Conservation (phyloP, 2,329 filamentous ascomycete species). For the Trichoderma atroviride region DNA sequence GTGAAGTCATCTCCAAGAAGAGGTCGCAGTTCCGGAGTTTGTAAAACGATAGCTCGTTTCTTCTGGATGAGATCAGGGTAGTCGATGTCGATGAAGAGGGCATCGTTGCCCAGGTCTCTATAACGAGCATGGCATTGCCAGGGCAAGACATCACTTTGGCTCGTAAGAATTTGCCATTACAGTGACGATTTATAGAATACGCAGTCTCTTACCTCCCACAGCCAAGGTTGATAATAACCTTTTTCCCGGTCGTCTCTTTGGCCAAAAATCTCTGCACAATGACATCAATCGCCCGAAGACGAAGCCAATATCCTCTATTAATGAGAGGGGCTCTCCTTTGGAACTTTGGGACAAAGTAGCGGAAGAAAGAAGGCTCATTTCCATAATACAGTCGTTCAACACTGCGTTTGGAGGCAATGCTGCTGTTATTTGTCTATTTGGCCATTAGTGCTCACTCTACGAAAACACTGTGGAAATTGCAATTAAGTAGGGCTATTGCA, state of each 20-base stretch:
- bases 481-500: neutral
- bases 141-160: slow-evolving; percentile 76
- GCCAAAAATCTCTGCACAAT: slow-evolving; percentile 74
- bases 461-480: neutral
- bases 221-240: slow-evolving; percentile 80
- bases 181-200: neutral
- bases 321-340: slow-evolving; percentile 84
- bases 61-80: slow-evolving; percentile 77
- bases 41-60: slow-evolving; percentile 70
- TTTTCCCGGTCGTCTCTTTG: slow-evolving; percentile 55
- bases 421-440: slow-evolving; percentile 79
- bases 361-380: slow-evolving; percentile 78
- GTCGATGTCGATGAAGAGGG: slow-evolving; percentile 81
- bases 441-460: neutral
- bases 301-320: slow-evolving; percentile 85
- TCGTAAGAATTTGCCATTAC: neutral
- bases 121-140: slow-evolving; percentile 79
- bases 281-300: slow-evolving; percentile 79
- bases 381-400: slow-evolving; percentile 87
- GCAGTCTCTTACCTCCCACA: slow-evolving; percentile 77
- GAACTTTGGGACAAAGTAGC: slow-evolving; percentile 83
- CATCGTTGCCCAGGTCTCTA: slow-evolving; percentile 56
- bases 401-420: slow-evolving; percentile 88
- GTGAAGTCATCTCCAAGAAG: slow-evolving; percentile 39
- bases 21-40: slow-evolving; percentile 58